Evolutionary conservation across 2,329 filamentous ascomycete species (phyloP).

Genomic region (Knoxdaviesia capensis): DNA sequence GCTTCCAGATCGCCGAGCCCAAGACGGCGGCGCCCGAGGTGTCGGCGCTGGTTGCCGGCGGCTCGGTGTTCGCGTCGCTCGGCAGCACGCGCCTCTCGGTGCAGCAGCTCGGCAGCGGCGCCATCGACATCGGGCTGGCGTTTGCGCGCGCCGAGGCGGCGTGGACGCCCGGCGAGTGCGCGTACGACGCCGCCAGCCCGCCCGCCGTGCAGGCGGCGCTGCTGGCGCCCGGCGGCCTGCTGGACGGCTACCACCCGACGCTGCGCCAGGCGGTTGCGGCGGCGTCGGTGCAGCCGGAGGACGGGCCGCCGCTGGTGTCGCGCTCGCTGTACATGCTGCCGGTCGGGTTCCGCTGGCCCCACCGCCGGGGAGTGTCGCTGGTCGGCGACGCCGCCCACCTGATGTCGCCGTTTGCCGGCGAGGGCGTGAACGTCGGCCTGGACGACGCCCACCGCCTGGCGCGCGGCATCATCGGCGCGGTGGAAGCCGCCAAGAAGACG

Average conservation of each 20-base stretch:
- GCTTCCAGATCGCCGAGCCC: conserved; percentile 20
- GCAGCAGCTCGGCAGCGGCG: conserved; percentile 25
- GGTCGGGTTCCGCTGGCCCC: conserved; percentile 24
- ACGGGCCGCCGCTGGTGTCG: conserved; percentile 17
- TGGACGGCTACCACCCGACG: conserved; percentile 19
- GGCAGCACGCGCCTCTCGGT: conserved; percentile 19
- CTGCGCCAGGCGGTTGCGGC: conserved; percentile 21
- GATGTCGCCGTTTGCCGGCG: conserved; percentile 36
- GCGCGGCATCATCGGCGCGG: conserved; percentile 16
- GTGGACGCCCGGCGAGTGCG: conserved; percentile 19
- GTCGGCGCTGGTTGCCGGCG: conserved; percentile 22
- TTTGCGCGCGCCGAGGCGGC: conserved; percentile 17
- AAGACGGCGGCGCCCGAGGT: conserved; percentile 21
- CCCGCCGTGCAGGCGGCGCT: conserved; percentile 17
- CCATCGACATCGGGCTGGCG: conserved; percentile 18
- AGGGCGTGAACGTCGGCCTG: conserved; percentile 38
- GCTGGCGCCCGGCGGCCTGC: conserved; percentile 14
- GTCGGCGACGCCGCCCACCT: conserved; percentile 41
- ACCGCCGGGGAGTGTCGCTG: conserved; percentile 26
- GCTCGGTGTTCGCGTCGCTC: conserved; percentile 21
- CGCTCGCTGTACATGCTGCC: conserved; percentile 33
- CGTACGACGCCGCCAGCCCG: conserved; percentile 20
- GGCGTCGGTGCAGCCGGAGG: not conserved
- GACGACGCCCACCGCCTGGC: conserved; percentile 30
- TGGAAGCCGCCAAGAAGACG: not conserved